A percentile compares a stretch with the other conserved stretches of the same genome.
Evolutionary conservation across 768 basidiomycete species (phyloP).

Genomic region (Brasilioporus rufonigricans): DNA sequence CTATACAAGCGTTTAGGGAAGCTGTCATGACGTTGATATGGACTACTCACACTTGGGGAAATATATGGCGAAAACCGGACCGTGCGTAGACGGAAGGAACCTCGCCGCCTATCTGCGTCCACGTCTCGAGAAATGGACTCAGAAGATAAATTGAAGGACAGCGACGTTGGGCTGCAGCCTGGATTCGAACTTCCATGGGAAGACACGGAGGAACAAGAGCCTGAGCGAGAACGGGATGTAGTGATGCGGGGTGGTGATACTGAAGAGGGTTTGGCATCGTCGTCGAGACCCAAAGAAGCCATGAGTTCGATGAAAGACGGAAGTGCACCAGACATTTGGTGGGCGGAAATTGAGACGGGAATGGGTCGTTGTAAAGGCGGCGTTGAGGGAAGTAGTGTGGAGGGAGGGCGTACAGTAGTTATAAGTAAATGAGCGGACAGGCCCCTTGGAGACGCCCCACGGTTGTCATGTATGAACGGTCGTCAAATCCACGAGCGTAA

Average conservation of each 20-base stretch:
- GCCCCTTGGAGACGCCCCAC: conserved; percentile 37
- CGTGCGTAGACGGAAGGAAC: conserved; percentile 25
- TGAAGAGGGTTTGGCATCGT: conserved; percentile 33
- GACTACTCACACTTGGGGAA: conserved; percentile 26
- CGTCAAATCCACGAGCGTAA: conserved; percentile 29
- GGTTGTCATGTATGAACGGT: conserved; percentile 35
- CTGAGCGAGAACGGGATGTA: conserved; percentile 33
- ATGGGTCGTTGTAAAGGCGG: conserved; percentile 19
- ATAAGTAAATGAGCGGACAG: conserved; percentile 22
- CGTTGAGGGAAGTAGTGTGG: conserved; percentile 15
- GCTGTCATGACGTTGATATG: not conserved
- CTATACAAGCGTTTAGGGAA: conserved; percentile 24
- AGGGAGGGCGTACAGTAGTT: conserved; percentile 16
- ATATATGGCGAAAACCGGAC: conserved; percentile 32
- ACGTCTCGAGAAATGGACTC: conserved; percentile 29
- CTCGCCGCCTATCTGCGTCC: conserved; percentile 29
- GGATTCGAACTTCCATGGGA: conserved; percentile 38
- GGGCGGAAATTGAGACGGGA: conserved; percentile 31
- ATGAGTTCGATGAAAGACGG: conserved; percentile 89
- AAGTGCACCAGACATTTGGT: conserved; percentile 59
- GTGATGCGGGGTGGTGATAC: conserved; percentile 23
- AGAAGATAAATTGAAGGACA: conserved; percentile 35
- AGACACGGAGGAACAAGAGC: conserved; percentile 47
- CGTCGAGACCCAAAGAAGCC: conserved; percentile 75
- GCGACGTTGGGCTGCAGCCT: conserved; percentile 29